Evolutionary conservation across 768 basidiomycete genomes (phyloP), one percentile per base, ranked within the genome.

Genomic region (Pisolithus albus): DNA sequence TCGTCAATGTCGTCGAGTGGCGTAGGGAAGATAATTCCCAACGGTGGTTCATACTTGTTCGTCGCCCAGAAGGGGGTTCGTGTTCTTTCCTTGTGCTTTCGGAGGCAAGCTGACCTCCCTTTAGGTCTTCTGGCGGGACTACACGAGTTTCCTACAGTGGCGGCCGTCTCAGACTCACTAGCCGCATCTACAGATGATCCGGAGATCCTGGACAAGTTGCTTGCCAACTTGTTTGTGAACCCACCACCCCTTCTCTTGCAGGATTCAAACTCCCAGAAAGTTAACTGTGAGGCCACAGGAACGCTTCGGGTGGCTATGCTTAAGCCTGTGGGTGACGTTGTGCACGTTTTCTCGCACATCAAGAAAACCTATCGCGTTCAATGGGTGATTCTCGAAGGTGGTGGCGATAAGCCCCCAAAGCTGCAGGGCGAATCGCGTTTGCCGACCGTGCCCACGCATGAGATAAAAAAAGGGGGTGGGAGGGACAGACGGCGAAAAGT

Each of bases 301-400:
- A 32, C 39, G 30, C 44, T 62, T 18, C 69, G 64, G 16, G 73
- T 87, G 19, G 58, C 69, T 37, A 69, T 73, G 52, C 71, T 83
- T 49, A 69, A 70, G 51, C 70, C 76, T 18, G 80, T 73, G 19
- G 84, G 84, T 10, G 78, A 85, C 53, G 81, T 94, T 36, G 52
- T 83, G 3, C 92, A 95, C 61, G 71, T 91, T 44, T 96, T 96
- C 69, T 92, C 89, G 8, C 93, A 97, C 64, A 88, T 94, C 62
- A 82, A 74, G 59, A 92, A 93, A 72, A 92, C 88, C 11, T 94
- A 88, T 63, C 77, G 82, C 52, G 75, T 80, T 16, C 81, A 84
- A 56, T 88, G 86, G 85, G 80, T 86, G 34, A 55, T 85, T 24
- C 55, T 89, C 39, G 75, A 79, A 58, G 84, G 85, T 21, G 82